Evolutionary conservation across 106 monocot genomes (phyloP).

Genomic region (Ottelia alismoides): DNA sequence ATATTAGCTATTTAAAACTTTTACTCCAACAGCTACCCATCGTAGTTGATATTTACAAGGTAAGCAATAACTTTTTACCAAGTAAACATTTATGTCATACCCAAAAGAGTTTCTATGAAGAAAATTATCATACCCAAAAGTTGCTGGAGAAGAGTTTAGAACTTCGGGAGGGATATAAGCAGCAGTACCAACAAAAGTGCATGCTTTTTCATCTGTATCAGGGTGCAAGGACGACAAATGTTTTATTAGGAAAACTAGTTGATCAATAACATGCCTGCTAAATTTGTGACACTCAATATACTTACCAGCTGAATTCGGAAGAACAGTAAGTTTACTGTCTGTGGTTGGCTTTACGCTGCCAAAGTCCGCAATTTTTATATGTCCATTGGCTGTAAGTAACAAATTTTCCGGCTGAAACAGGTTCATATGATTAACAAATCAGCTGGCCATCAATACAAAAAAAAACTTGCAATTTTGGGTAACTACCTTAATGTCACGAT

Average conservation of each 20-base stretch:
- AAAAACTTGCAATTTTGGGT: neutral
- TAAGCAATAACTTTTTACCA: too few relatives aligned
- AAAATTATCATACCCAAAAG: conserved; percentile 68
- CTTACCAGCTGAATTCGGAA: conserved; percentile 71
- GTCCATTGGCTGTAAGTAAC: conserved; percentile 81
- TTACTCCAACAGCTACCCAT: too few relatives aligned
- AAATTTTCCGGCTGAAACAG: conserved; percentile 99
- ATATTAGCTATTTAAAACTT: too few relatives aligned
- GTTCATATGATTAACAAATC: conserved; percentile 18
- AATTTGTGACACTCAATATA: neutral
- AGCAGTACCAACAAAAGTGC: conserved; percentile 96
- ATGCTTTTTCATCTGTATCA: conserved; percentile 69
- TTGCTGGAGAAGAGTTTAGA: conserved; percentile 87
- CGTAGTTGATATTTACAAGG: too few relatives aligned
- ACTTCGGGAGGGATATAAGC: conserved; percentile 98
- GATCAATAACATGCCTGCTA: too few relatives aligned
- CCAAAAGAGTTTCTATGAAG: too few relatives aligned
- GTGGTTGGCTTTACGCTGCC: conserved; percentile 88
- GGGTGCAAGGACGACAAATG: too few relatives aligned
- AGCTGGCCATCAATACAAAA: neutral
- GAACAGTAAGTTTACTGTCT: conserved; percentile 57
- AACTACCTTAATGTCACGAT: conserved; percentile 96
- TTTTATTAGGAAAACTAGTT: too few relatives aligned
- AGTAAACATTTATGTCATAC: too few relatives aligned
- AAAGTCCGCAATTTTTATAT: conserved; percentile 96